Percentiles rank a stretch among this genome's conserved stretches.
Conservation (phyloP, 2,329 filamentous ascomycete genomes). For the Exophiala lecanii-corni region DNA sequence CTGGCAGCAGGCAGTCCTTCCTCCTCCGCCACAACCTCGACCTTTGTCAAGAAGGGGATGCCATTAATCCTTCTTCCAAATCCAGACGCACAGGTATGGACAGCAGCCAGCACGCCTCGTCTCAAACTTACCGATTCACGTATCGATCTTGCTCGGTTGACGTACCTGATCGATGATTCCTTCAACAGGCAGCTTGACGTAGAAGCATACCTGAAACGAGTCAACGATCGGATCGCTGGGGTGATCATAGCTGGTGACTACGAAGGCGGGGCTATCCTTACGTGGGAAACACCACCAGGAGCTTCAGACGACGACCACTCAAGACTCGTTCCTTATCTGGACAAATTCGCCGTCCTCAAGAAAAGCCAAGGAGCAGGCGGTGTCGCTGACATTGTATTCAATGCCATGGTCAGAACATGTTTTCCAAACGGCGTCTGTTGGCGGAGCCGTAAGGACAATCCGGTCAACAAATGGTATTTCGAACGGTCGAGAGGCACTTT, state of each 20-base stretch:
- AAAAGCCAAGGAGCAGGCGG: constrained; percentile 84
- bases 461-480: constrained; percentile 99
- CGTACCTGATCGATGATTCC: constrained; percentile 87
- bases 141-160: constrained; percentile 76
- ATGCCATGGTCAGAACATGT: constrained; percentile 84
- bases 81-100: constrained; percentile 62
- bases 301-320: constrained; percentile 50
- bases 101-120: constrained; percentile 56
- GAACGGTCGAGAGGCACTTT: constrained; percentile 79
- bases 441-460: constrained; percentile 84
- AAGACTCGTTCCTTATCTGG: constrained; percentile 82
- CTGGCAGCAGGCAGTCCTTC: constrained; percentile 38
- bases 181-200: constrained; percentile 83
- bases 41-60: constrained; percentile 87
- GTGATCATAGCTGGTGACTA: constrained; percentile 95
- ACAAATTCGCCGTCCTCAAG: constrained; percentile 93
- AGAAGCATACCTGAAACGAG: constrained; percentile 73
- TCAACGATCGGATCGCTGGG: constrained; percentile 76
- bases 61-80: constrained; percentile 79
- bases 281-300: constrained; percentile 76
- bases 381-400: constrained; percentile 94
- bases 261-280: constrained; percentile 89
- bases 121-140: constrained; percentile 72
- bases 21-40: constrained; percentile 50
- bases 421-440: constrained; percentile 89